These are phyloP conservation scores for Sporothrix variecibatus DNA, from an alignment of 2,329 filamentous ascomycete genomes.

Conservation along the genomic window DNA sequence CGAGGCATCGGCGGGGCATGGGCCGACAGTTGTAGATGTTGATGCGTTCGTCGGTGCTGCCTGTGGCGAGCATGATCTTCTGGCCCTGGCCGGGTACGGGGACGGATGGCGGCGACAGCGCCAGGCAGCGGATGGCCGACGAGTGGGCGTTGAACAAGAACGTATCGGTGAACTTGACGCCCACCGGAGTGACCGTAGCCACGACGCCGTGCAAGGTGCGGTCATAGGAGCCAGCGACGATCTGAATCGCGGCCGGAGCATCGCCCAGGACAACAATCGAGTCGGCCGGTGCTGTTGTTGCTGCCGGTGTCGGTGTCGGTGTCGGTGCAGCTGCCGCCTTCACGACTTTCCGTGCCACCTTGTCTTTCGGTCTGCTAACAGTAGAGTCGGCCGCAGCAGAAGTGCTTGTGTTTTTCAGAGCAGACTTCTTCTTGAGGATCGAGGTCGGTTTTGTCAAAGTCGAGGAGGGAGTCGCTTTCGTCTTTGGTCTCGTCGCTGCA, in stretches of 20 bases:
- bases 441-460: conserved; percentile 13
- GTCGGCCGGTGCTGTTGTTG: background rate
- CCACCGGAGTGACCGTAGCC: conserved; percentile 57
- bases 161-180: conserved; percentile 71
- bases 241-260: conserved; percentile 68
- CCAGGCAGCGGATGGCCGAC: conserved; percentile 86
- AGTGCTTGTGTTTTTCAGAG: background rate
- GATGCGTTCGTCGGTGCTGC: conserved; percentile 89
- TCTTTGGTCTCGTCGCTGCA: conserved; percentile 19
- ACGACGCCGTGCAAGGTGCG: conserved; percentile 87
- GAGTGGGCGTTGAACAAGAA: conserved; percentile 95
- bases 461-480: conserved; percentile 5
- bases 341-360: background rate
- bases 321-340: background rate
- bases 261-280: conserved; percentile 9
- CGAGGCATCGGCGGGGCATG: conserved; percentile 58
- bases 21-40: conserved; percentile 89
- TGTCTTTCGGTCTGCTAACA: conserved; percentile 1
- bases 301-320: background rate
- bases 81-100: conserved; percentile 63
- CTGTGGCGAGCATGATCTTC: conserved; percentile 87
- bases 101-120: conserved; percentile 75
- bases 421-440: conserved; percentile 21
- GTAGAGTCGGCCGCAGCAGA: background rate
- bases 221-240: conserved; percentile 93